These are phyloP conservation scores for Ormosia semicastrata DNA, from an alignment of 306 rosid genomes.

Conservation along the genomic window DNA sequence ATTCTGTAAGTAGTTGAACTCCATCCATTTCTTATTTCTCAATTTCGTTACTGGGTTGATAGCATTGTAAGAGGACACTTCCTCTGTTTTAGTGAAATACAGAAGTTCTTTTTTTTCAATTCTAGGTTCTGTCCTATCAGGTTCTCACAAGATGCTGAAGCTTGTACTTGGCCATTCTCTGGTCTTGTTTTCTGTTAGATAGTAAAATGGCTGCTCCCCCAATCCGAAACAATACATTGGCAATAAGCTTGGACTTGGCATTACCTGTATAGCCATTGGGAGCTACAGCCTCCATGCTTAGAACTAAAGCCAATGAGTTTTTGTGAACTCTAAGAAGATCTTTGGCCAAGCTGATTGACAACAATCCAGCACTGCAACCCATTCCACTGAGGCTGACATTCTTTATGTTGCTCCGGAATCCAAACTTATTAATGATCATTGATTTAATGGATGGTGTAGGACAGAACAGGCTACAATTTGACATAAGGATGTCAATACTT, in stretches of 20 bases:
- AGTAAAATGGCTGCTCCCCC: slow-evolving; percentile 71
- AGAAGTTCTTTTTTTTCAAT: no score
- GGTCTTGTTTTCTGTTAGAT: slow-evolving; percentile 56
- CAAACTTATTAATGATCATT: slow-evolving; percentile 58
- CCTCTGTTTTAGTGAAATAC: no score
- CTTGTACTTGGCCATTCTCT: slow-evolving; percentile 50
- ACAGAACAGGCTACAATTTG: slow-evolving; percentile 73
- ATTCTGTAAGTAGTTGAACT: no score
- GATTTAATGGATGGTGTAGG: slow-evolving; percentile 76
- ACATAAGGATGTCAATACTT: slow-evolving; percentile 69
- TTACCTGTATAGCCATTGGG: slow-evolving; percentile 58
- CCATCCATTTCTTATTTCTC: no score
- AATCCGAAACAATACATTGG: slow-evolving; percentile 66
- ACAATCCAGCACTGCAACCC: slow-evolving; percentile 80
- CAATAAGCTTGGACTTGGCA: slow-evolving; percentile 55
- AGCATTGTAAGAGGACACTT: no score
- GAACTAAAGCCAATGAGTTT: slow-evolving; percentile 57
- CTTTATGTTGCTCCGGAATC: slow-evolving; percentile 61
- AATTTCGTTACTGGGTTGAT: no score
- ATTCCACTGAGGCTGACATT: slow-evolving; percentile 62
- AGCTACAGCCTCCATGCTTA: slow-evolving; percentile 65
- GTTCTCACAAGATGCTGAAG: slow-evolving; percentile 68
- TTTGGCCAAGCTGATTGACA: slow-evolving; percentile 58
- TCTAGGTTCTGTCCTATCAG: no score
- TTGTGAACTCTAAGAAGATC: slow-evolving; percentile 63